Percentiles rank a stretch among this genome's conserved stretches.
phyloP scores from a whole-genome alignment of 345 rosid species.

The Triadica sebifera region DNA sequence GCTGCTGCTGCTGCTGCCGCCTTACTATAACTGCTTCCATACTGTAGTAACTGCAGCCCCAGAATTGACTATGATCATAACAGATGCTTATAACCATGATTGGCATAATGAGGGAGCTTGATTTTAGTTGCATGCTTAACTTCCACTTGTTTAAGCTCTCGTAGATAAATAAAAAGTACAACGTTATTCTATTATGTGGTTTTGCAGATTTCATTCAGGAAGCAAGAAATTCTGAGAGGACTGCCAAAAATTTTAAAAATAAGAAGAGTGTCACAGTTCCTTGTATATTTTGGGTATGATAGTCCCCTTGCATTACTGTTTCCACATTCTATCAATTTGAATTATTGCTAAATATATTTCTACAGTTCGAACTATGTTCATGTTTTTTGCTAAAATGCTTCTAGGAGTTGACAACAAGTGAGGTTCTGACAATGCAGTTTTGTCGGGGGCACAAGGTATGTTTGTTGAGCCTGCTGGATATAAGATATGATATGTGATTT shows the following conservation, averaged over 20 bases:
- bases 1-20: too few species aligned
- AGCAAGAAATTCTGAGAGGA: conserved; percentile 72
- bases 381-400: conserved; percentile 10
- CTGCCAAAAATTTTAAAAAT: conserved; percentile 58
- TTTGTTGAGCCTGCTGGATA: conserved; percentile 12
- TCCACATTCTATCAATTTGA: conserved; percentile 4
- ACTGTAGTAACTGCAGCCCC: background rate
- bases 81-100: background rate
- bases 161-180: background rate
- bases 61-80: background rate
- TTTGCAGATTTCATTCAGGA: conserved; percentile 79
- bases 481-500: too few species aligned
- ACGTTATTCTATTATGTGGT: background rate
- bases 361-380: background rate
- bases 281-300: conserved; percentile 62
- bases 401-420: conserved; percentile 72
- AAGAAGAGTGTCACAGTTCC: conserved; percentile 62
- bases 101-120: background rate
- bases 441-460: conserved; percentile 73
- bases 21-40: background rate
- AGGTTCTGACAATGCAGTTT: conserved; percentile 83
- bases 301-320: background rate
- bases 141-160: background rate
- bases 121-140: background rate
- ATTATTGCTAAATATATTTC: background rate